A percentile compares a stretch with the other conserved stretches of the same genome.
phyloP scores from a whole-genome alignment of 2,329 filamentous ascomycete species.

The Fusarium sp. region DNA sequence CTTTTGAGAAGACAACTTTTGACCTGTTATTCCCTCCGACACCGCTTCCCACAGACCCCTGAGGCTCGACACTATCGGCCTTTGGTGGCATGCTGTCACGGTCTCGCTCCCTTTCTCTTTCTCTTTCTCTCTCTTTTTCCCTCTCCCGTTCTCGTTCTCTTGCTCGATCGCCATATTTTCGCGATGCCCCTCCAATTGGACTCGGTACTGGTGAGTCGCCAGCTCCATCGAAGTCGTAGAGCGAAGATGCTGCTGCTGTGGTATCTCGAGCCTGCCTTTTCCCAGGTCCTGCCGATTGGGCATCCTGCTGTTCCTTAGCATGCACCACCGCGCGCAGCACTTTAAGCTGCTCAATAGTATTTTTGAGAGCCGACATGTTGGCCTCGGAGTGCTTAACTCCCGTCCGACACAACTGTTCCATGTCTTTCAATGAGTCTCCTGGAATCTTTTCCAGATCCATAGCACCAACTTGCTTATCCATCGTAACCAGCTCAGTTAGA shows the following conservation, averaged over 20 bases:
- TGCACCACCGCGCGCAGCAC: slow-evolving; percentile 58
- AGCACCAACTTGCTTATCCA: slow-evolving; percentile 58
- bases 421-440: slow-evolving; percentile 55
- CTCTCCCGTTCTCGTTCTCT: slow-evolving; percentile 59
- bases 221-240: slow-evolving; percentile 61
- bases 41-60: slow-evolving; percentile 56
- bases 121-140: slow-evolving; percentile 55
- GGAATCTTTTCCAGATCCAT: slow-evolving; percentile 56
- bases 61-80: slow-evolving; percentile 68
- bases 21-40: slow-evolving; percentile 52
- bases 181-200: slow-evolving; percentile 53
- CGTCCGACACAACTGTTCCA: slow-evolving; percentile 59
- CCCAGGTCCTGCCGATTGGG: slow-evolving; percentile 49
- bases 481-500: slow-evolving; percentile 54
- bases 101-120: slow-evolving; percentile 33
- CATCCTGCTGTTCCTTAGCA: slow-evolving; percentile 58
- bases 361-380: slow-evolving; percentile 54
- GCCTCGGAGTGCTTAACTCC: slow-evolving; percentile 58
- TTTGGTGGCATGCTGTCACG: slow-evolving; percentile 64
- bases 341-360: slow-evolving; percentile 58
- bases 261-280: slow-evolving; percentile 47
- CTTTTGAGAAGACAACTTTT: slow-evolving; percentile 70
- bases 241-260: slow-evolving; percentile 51
- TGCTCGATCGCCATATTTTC: slow-evolving; percentile 54
- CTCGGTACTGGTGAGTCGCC: slow-evolving; percentile 62